These are phyloP conservation scores for Lyophyllum semitale DNA, from an alignment of 768 basidiomycete genomes.

Conservation along the genomic window DNA sequence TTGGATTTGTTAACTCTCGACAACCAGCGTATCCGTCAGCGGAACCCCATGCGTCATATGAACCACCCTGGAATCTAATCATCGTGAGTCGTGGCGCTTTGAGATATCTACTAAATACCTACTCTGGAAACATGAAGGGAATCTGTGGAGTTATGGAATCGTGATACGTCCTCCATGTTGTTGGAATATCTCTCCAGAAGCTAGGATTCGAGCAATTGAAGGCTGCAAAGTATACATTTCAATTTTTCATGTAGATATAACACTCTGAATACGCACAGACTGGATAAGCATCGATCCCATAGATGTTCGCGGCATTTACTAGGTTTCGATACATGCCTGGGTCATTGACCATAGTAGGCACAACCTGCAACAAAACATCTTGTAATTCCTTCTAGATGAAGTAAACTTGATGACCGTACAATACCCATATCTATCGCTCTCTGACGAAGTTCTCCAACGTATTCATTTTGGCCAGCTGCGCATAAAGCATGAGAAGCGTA, in stretches of 20 bases:
- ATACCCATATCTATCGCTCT: conserved; percentile 14
- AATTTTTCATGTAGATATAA: not conserved
- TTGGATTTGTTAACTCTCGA: conserved; percentile 16
- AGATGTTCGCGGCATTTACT: conserved; percentile 17
- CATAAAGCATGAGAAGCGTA: not conserved
- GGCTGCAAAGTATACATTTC: not conserved
- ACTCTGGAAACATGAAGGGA: conserved; percentile 21
- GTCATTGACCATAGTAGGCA: conserved; percentile 19
- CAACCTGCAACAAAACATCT: conserved; percentile 4
- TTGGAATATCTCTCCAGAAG: conserved; percentile 17
- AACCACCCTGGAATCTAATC: conserved; percentile 16
- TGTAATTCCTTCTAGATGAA: not conserved
- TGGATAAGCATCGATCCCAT: conserved; percentile 20
- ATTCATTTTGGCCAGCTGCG: conserved; percentile 19
- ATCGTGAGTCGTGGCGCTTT: not conserved
- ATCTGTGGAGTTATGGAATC: conserved; percentile 15
- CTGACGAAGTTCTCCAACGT: conserved; percentile 15
- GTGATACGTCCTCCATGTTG: conserved; percentile 19
- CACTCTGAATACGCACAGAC: conserved; percentile 3
- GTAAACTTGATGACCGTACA: not conserved
- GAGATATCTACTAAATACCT: not conserved
- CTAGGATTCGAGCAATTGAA: conserved; percentile 17
- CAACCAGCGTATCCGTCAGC: conserved; percentile 12
- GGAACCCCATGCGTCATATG: conserved; percentile 16
- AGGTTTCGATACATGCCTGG: conserved; percentile 15